Base-by-base conservation (phyloP, 192 early-diverging fungal species). In the Backusella psychrophila region DNA sequence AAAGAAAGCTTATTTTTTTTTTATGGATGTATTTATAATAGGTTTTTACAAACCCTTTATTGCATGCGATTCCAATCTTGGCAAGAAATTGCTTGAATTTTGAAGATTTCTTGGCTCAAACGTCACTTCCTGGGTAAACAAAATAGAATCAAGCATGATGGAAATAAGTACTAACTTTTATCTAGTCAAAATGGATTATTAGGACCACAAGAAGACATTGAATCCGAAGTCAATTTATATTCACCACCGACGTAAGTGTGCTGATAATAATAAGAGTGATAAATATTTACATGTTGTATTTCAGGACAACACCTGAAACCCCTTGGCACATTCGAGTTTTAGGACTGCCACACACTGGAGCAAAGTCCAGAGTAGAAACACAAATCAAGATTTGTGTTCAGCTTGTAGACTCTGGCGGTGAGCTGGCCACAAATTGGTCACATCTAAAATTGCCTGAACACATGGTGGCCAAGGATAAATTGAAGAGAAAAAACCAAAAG, bases 331-430 rank as follows among this genome's bases (percentile, higher is more conserved):
- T 84, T 53, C 77, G 74, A 31, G 80, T 84, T 7, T 49, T 81
- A 14, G 83, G 83, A 26, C 56, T 84, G 29, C 77, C 83, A 26
- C 59, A 63, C n/a, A 73, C 74, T 12, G 83, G 83, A 5, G 88
- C 89, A 36, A 92, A 93, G 74, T 93, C 91, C 35, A 84, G 94
- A 14, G 94, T 95, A 39, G 94, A 96, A 80, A 96, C 94, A 53
- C 94, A 94, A 81, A 94, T 93, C 79, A 93, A 93, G 68, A 84
- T 95, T 26, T 93, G 92, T 21, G 72, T 96, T 75, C 90, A 93
- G 72, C 82, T 96, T 34, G 85, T 89, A 1, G 87, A 84, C 15
- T 72, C 79, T 70, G 44, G 76, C 49, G 92, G 93, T 46, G 89
- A 91, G 70, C 84, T 87, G 29, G 90, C 86, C 23, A 85, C 83